A percentile compares a stretch with the other conserved stretches of the same genome.
phyloP scores from a whole-genome alignment of 2,329 filamentous ascomycete species.

The Chaetomiaceae sp. region DNA sequence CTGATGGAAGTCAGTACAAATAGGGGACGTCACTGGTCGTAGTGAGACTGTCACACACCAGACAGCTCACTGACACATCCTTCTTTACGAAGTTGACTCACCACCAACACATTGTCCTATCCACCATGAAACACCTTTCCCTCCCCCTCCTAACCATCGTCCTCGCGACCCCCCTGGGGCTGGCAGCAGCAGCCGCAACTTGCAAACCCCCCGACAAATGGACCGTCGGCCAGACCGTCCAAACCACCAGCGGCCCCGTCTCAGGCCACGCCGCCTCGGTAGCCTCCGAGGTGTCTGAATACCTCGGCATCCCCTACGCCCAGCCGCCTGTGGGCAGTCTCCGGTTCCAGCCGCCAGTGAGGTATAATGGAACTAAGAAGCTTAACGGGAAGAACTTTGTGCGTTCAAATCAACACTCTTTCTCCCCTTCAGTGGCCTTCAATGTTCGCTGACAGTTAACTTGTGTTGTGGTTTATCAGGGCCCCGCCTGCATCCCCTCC shows the following conservation, averaged over 20 bases:
- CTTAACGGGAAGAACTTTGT: slow-evolving; percentile 24
- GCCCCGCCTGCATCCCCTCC: slow-evolving; percentile 1
- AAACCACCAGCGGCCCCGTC: slow-evolving; percentile 33
- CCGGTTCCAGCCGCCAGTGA: slow-evolving; percentile 28
- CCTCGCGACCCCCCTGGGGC: not conserved
- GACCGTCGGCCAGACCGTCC: slow-evolving; percentile 25
- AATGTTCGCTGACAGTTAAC: not conserved
- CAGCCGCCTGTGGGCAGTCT: slow-evolving; percentile 28
- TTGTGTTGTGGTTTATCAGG: no score
- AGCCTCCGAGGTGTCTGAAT: slow-evolving; percentile 33
- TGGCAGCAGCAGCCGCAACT: not conserved
- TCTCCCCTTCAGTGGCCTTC: not conserved
- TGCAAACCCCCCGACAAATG: slow-evolving; percentile 5
- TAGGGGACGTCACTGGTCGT: no score
- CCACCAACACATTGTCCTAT: not conserved
- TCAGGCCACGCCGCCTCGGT: slow-evolving; percentile 32
- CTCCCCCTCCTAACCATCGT: not conserved
- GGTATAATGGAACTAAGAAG: slow-evolving; percentile 19
- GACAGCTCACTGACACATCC: no score
- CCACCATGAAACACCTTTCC: not conserved
- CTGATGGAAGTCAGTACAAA: no score
- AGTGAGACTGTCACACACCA: no score
- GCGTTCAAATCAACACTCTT: not conserved
- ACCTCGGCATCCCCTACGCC: slow-evolving; percentile 34
- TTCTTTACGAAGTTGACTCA: no score